phyloP scores from a whole-genome alignment of 371 early-diverging fungal species.

The Mortierella sp. region DNA sequence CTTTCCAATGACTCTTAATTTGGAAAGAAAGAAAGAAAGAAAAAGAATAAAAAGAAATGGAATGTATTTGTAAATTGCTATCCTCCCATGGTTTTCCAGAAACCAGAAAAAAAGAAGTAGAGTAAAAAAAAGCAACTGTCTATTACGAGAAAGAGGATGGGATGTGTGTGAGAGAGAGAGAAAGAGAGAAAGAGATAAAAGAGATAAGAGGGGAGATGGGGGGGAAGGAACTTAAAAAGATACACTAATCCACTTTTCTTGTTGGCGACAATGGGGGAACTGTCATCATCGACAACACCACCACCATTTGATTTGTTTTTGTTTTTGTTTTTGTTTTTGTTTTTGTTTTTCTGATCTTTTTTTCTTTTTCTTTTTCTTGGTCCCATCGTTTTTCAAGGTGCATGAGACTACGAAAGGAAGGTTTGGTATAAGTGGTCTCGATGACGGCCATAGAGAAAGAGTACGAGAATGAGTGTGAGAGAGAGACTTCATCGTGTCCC shows the following conservation, averaged over 20 bases:
- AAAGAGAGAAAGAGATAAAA: neutral
- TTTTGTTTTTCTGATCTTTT: neutral
- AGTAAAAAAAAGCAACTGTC: neutral
- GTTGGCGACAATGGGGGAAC: neutral
- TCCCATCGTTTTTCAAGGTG: too few species aligned
- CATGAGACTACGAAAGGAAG: too few species aligned
- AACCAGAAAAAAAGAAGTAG: neutral
- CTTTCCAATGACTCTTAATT: neutral
- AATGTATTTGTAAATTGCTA: neutral
- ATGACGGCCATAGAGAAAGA: too few species aligned
- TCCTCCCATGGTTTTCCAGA: neutral
- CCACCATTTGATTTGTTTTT: neutral
- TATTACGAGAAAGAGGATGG: neutral
- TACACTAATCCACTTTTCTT: neutral
- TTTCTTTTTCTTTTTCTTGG: too few species aligned
- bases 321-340: neutral
- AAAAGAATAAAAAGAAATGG: neutral
- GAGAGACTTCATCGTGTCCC: too few species aligned
- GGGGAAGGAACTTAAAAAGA: too few species aligned
- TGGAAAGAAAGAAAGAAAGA: neutral
- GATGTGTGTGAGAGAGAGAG: neutral
- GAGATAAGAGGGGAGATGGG: neutral
- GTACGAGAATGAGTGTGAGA: too few species aligned
- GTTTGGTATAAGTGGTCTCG: too few species aligned
- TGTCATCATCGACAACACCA: neutral